phyloP scores from a whole-genome alignment of 1,139 yeast genomes.

The Neolecta irregularis region DNA sequence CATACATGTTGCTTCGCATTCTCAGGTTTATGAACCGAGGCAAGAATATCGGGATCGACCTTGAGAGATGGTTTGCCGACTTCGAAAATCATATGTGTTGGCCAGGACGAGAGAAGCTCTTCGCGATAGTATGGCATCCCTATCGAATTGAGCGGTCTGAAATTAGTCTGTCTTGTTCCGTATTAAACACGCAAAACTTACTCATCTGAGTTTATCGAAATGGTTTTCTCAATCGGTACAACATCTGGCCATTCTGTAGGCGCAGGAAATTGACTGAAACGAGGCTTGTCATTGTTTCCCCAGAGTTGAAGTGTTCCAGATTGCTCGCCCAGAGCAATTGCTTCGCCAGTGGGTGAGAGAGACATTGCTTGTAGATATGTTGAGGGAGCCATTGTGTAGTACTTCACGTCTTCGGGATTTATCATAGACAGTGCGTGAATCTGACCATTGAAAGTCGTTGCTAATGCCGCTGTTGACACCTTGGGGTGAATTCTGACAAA shows the following conservation, averaged over 20 bases:
- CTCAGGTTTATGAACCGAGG: constrained; percentile 20
- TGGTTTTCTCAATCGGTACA: constrained; percentile 11
- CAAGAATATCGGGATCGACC: constrained; percentile 22
- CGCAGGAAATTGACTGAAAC: constrained; percentile 34
- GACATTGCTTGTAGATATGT: constrained; percentile 43
- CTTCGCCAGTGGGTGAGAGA: constrained; percentile 70
- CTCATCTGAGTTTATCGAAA: constrained; percentile 11
- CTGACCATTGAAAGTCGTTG: constrained; percentile 66
- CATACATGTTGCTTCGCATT: constrained; percentile 27
- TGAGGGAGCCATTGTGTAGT: constrained; percentile 24
- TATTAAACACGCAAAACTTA: neutral
- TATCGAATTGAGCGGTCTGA: constrained; percentile 47
- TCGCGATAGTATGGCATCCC: constrained; percentile 85
- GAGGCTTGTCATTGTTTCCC: constrained; percentile 33
- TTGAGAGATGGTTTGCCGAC: constrained; percentile 29
- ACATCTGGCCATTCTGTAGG: constrained; percentile 39
- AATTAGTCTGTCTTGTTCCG: neutral
- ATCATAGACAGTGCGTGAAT: constrained; percentile 71
- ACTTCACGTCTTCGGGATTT: constrained; percentile 42
- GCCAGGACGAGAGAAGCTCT: constrained; percentile 67
- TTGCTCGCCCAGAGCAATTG: constrained; percentile 51
- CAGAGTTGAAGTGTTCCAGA: constrained; percentile 58
- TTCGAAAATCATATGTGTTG: constrained; percentile 42
- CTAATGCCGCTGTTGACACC: constrained; percentile 59
- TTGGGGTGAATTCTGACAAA: constrained; percentile 77